Percentiles rank a stretch among this genome's conserved stretches.
Evolutionary conservation across 495 filamentous ascomycete genomes (phyloP).

Genomic region (Staphylotrichum longicolle): DNA sequence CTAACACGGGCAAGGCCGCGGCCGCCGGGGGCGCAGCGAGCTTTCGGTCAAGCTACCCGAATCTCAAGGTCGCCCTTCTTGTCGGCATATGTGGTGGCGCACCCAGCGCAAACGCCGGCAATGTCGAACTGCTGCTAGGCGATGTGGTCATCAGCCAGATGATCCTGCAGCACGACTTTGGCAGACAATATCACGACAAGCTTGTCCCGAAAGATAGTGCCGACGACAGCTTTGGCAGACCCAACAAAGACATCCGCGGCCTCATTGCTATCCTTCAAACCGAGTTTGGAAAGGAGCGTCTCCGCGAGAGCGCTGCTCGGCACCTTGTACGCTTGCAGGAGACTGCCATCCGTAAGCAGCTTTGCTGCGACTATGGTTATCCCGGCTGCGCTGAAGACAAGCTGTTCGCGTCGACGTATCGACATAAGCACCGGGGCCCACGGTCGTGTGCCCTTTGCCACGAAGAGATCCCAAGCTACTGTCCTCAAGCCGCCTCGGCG

Average conservation of each 20-base stretch:
- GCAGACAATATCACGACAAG: conserved; percentile 35
- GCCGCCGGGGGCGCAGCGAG: neutral
- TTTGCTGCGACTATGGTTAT: no score
- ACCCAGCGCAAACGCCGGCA: neutral
- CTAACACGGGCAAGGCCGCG: neutral
- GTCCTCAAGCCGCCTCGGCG: no score
- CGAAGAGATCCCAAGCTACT: no score
- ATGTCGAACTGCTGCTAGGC: neutral
- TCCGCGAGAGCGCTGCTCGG: neutral
- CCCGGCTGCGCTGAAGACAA: no score
- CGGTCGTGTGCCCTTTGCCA: no score
- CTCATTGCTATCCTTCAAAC: neutral
- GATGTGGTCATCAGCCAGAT: neutral
- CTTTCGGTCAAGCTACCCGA: neutral
- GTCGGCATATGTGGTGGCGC: neutral
- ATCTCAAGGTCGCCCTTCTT: neutral
- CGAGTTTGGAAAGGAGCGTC: neutral
- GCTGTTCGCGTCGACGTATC: no score
- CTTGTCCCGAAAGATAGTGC: conserved; percentile 33
- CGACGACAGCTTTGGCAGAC: conserved; percentile 28
- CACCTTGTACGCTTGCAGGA: neutral
- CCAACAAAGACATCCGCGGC: neutral
- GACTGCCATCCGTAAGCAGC: no score
- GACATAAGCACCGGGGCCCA: no score
- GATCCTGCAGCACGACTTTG: conserved; percentile 37